Percentiles rank a stretch among this genome's conserved stretches.
Evolutionary conservation across 2,329 filamentous ascomycete genomes (phyloP).

Genomic region (Pseudonectria foliicola): DNA sequence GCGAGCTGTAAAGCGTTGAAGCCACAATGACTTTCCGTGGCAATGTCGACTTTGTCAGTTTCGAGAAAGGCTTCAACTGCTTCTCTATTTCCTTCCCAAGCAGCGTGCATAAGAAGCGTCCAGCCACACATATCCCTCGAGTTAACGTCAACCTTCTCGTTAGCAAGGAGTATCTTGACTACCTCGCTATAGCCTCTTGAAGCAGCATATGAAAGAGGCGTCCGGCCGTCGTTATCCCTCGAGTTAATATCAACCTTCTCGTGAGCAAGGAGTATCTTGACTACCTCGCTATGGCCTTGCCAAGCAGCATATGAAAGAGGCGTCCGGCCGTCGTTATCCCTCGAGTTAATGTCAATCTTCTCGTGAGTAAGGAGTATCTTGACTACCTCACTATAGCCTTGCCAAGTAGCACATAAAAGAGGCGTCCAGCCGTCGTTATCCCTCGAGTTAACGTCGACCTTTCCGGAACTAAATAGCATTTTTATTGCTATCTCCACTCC

Average conservation of each 20-base stretch:
- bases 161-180: not conserved
- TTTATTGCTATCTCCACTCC: not conserved
- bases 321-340: not conserved
- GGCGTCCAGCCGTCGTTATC: too few relatives aligned
- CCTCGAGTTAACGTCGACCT: not conserved
- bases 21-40: too few relatives aligned
- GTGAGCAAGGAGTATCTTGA: not conserved
- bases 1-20: too few relatives aligned
- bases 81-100: too few relatives aligned
- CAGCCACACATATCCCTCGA: not conserved
- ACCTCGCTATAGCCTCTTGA: not conserved
- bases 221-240: not conserved
- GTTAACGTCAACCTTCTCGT: not conserved
- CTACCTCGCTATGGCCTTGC: not conserved
- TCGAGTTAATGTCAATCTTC: not conserved
- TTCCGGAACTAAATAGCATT: not conserved
- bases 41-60: too few relatives aligned
- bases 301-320: constrained; percentile 1
- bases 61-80: too few relatives aligned
- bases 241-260: not conserved
- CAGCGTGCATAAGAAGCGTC: too few relatives aligned
- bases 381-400: not conserved
- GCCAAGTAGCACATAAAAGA: not conserved
- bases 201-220: constrained; percentile 1
- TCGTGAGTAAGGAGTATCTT: not conserved